Evolutionary conservation across 2,329 filamentous ascomycete genomes (phyloP).

Genomic region (Paraphoma sp.): DNA sequence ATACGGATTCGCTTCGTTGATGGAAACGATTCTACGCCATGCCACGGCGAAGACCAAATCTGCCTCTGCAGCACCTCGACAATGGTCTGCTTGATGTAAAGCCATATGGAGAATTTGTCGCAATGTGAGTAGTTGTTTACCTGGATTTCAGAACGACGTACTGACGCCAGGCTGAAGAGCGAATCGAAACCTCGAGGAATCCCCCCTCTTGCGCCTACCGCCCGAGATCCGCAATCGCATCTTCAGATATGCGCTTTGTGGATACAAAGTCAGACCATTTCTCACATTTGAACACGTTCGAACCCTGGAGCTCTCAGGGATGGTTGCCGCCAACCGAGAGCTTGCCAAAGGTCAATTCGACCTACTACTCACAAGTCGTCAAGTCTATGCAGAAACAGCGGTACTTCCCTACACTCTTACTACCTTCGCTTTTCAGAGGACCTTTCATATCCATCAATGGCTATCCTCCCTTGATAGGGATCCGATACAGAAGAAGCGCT

Average conservation of each 20-base stretch:
- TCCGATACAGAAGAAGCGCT: too few species aligned
- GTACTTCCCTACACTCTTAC: neutral
- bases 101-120: neutral
- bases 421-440: neutral
- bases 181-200: neutral
- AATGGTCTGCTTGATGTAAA: neutral
- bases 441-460: too few species aligned
- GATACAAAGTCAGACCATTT: neutral
- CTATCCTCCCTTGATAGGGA: too few species aligned
- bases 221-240: neutral
- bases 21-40: too few species aligned
- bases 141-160: neutral
- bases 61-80: neutral
- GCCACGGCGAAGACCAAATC: too few species aligned
- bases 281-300: neutral
- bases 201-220: neutral
- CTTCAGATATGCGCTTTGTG: neutral
- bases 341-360: neutral
- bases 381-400: too few species aligned
- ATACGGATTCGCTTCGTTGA: too few species aligned
- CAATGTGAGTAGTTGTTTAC: neutral
- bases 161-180: neutral
- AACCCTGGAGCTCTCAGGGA: too few species aligned
- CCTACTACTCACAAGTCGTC: neutral
- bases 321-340: neutral